Conservation (phyloP, 805 yeast genomes). For the Kluyveromyces starmeri region DNA sequence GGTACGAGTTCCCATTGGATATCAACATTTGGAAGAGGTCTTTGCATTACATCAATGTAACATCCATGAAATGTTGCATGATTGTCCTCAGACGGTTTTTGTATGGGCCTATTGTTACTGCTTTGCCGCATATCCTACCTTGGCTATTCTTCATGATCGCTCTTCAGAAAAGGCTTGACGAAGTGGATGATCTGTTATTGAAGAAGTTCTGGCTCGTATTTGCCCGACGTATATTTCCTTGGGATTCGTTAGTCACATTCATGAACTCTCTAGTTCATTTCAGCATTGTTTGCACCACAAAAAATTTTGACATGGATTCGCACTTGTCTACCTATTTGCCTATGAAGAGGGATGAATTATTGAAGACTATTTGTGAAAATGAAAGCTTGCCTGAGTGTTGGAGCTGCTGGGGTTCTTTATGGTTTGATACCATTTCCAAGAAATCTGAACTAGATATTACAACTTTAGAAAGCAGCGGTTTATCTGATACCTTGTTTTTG, state of each 20-base stretch:
- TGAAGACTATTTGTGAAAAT: conserved; percentile 45
- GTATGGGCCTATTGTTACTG: conserved; percentile 56
- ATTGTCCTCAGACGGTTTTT: conserved; percentile 58
- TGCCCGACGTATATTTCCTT: conserved; percentile 51
- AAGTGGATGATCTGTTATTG: conserved; percentile 13
- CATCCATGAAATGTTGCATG: conserved; percentile 60
- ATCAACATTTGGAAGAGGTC: conserved; percentile 44
- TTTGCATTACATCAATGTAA: conserved; percentile 47
- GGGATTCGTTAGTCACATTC: conserved; percentile 57
- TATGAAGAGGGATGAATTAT: conserved; percentile 29
- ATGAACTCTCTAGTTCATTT: conserved; percentile 46
- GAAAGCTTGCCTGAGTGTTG: conserved; percentile 69
- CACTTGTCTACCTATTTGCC: conserved; percentile 19
- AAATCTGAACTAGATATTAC: conserved; percentile 41
- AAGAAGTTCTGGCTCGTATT: conserved; percentile 25
- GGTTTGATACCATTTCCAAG: conserved; percentile 56
- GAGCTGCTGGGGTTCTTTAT: conserved; percentile 78
- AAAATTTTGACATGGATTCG: conserved; percentile 13
- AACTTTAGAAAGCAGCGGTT: conserved; percentile 45
- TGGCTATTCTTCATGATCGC: conserved; percentile 69
- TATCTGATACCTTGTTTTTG: conserved; percentile 43
- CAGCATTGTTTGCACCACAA: conserved; percentile 19
- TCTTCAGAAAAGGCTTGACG: conserved; percentile 45
- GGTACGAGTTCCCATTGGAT: conserved; percentile 18
- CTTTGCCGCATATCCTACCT: conserved; percentile 65